Conservation (phyloP, 2,329 filamentous ascomycete species). For the Byssoonygena ceratinophila region DNA sequence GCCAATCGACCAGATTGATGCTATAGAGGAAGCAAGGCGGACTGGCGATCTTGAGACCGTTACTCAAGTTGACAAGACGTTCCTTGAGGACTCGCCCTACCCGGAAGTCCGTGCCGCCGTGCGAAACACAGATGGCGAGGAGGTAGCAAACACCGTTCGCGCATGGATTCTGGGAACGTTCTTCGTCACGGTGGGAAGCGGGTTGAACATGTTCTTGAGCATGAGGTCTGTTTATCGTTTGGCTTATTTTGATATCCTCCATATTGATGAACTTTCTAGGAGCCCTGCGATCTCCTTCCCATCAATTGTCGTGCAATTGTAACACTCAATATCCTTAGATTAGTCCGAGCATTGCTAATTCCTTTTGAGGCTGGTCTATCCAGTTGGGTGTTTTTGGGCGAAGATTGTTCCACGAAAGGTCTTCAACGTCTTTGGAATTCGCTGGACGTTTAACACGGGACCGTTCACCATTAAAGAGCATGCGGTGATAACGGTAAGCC, state of each 20-base stretch:
- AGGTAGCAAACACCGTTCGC: slow-evolving; percentile 51
- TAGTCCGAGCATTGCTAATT: neutral
- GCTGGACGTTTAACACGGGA: slow-evolving; percentile 36
- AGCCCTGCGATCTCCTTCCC: slow-evolving; percentile 48
- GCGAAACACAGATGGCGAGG: slow-evolving; percentile 48
- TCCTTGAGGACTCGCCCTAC: slow-evolving; percentile 54
- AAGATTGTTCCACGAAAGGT: slow-evolving; percentile 29
- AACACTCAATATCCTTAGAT: slow-evolving; percentile 24
- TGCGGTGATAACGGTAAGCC: slow-evolving; percentile 37
- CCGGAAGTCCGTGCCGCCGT: slow-evolving; percentile 52
- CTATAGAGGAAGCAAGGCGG: slow-evolving; percentile 46
- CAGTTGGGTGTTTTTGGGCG: slow-evolving; percentile 37
- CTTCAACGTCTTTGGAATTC: slow-evolving; percentile 31
- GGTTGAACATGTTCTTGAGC: slow-evolving; percentile 47
- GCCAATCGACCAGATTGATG: slow-evolving; percentile 48
- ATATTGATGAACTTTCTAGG: slow-evolving; percentile 9
- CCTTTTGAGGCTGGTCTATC: slow-evolving; percentile 45
- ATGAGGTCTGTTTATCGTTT: slow-evolving; percentile 32
- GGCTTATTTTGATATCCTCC: no score
- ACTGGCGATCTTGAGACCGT: slow-evolving; percentile 49
- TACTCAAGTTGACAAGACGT: slow-evolving; percentile 46
- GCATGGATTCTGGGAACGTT: slow-evolving; percentile 50
- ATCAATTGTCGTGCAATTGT: slow-evolving; percentile 41
- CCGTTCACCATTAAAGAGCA: slow-evolving; percentile 42
- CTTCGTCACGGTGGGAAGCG: slow-evolving; percentile 48